Conservation (phyloP, 805 yeast species). For the Tetrapisispora arboricola region DNA sequence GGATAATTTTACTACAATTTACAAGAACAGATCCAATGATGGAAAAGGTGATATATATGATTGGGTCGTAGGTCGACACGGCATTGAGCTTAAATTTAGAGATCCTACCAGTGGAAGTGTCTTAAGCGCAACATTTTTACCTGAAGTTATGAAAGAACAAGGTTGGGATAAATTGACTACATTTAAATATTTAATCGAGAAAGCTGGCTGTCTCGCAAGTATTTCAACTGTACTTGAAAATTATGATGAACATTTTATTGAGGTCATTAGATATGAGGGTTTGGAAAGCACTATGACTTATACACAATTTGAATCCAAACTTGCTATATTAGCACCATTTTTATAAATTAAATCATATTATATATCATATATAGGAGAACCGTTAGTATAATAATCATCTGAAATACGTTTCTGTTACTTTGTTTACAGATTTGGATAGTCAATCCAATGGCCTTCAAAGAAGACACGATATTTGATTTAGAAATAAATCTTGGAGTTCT, state of each 20-base stretch:
- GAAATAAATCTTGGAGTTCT: too few relatives aligned
- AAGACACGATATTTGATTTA: too few relatives aligned
- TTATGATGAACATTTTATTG: slow-evolving; percentile 26
- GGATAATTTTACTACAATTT: slow-evolving; percentile 31
- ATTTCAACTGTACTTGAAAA: slow-evolving; percentile 26
- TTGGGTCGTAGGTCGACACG: slow-evolving; percentile 81
- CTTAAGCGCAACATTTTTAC: slow-evolving; percentile 74
- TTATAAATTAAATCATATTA: too few relatives aligned
- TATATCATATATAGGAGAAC: too few relatives aligned
- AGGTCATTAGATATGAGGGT: slow-evolving; percentile 49
- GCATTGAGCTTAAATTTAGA: slow-evolving; percentile 52
- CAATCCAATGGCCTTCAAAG: too few relatives aligned
- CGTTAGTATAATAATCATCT: too few relatives aligned
- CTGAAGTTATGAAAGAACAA: slow-evolving; percentile 83
- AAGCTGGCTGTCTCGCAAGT: slow-evolving; percentile 45
- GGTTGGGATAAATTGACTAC: slow-evolving; percentile 66
- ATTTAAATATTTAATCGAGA: slow-evolving; percentile 53
- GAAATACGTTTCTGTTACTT: too few relatives aligned
- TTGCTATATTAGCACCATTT: too few relatives aligned
- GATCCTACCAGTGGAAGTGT: slow-evolving; percentile 27
- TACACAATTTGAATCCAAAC: slow-evolving; percentile 28
- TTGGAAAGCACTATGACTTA: slow-evolving; percentile 35
- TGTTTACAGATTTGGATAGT: too few relatives aligned
- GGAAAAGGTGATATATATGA: slow-evolving; percentile 38
- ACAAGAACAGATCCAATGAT: slow-evolving; percentile 34